Evolutionary conservation across 306 rosid species (phyloP).

Genomic region (Pueraria montana): DNA sequence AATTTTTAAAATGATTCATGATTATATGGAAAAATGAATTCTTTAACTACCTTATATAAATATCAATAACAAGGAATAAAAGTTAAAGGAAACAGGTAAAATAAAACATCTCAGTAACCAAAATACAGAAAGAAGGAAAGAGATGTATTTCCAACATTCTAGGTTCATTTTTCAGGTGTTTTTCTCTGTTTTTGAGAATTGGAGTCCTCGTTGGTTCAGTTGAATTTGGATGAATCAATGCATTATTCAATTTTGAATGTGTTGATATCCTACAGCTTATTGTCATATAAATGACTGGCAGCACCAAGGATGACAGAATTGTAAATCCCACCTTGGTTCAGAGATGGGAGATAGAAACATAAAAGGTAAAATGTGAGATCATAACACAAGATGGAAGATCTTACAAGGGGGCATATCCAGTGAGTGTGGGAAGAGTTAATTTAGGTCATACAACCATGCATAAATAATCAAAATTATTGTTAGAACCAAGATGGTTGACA

Average conservation of each 20-base stretch:
- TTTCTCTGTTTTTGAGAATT: neutral
- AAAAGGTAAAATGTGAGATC: conserved; percentile 1
- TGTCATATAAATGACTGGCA: conserved; percentile 16
- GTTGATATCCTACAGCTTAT: conserved; percentile 24
- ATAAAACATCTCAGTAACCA: conserved; percentile 42
- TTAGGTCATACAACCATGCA: neutral
- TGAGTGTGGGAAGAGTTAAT: neutral
- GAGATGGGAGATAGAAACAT: neutral
- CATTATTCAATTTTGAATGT: neutral
- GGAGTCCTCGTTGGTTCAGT: neutral
- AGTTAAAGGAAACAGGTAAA: conserved; percentile 37
- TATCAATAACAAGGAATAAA: conserved; percentile 26
- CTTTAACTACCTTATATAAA: conserved; percentile 45
- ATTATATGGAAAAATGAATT: conserved; percentile 32
- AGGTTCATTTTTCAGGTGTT: neutral
- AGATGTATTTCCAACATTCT: conserved; percentile 13
- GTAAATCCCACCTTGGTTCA: conserved; percentile 11
- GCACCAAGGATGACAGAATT: neutral
- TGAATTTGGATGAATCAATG: conserved; percentile 17
- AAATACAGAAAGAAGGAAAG: conserved; percentile 34
- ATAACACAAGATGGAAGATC: neutral
- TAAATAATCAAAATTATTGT: neutral
- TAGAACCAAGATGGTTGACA: neutral
- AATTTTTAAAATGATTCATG: conserved; percentile 44
- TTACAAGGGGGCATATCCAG: neutral